Conservation (phyloP, 2,329 filamentous ascomycete genomes). For the Diaporthe sp. region DNA sequence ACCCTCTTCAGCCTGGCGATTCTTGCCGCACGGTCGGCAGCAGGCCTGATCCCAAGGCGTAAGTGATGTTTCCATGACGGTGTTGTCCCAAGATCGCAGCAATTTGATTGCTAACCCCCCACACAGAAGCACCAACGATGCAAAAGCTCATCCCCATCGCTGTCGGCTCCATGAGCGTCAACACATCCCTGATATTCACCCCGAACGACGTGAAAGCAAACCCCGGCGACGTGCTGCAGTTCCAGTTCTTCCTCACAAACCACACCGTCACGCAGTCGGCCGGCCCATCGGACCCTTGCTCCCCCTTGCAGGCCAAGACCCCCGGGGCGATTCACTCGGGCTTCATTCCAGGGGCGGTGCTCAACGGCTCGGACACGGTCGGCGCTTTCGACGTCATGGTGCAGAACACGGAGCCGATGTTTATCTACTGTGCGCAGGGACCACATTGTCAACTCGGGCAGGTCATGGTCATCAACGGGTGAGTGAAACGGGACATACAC, state of each 20-base stretch:
- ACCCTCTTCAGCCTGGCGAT: background rate
- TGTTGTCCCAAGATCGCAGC: background rate
- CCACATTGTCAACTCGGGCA: conserved; percentile 22
- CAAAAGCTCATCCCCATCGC: conserved; percentile 22
- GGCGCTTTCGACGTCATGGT: conserved; percentile 29
- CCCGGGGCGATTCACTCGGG: conserved; percentile 14
- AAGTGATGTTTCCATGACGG: background rate
- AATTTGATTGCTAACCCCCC: background rate
- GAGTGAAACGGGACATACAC: background rate
- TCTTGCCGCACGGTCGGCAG: background rate
- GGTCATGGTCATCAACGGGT: conserved; percentile 28
- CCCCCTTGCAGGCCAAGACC: background rate
- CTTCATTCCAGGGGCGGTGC: conserved; percentile 14
- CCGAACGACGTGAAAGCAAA: conserved; percentile 19
- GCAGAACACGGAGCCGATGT: conserved; percentile 12
- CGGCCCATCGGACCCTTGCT: background rate
- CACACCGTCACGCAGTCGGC: conserved; percentile 14
- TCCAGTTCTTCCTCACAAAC: conserved; percentile 27
- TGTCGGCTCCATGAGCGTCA: conserved; percentile 14
- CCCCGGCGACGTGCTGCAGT: conserved; percentile 18
- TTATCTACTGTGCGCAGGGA: conserved; percentile 16
- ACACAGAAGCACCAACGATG: background rate
- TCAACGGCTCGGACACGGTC: conserved; percentile 10
- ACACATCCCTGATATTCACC: conserved; percentile 25
- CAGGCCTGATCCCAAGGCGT: background rate